Evolutionary conservation across 2,329 filamentous ascomycete genomes (phyloP).

Genomic region (Diaporthe destruens): DNA sequence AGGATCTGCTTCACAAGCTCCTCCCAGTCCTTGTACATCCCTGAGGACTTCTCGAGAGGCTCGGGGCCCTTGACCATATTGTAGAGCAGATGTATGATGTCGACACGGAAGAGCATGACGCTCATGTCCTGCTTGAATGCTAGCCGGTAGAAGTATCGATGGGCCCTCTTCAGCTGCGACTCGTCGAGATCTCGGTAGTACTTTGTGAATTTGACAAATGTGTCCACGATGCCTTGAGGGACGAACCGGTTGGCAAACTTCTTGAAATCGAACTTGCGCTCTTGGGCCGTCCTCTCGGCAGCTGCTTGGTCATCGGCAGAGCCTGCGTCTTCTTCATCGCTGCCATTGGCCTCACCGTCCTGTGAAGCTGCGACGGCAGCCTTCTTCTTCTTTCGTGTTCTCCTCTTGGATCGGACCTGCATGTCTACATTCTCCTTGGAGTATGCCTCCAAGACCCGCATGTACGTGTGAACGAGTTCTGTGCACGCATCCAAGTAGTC

Average conservation of each 20-base stretch:
- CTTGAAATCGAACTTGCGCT: constrained; percentile 94
- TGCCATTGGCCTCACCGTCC: constrained; percentile 59
- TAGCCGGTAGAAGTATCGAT: constrained; percentile 93
- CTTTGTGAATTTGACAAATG: constrained; percentile 83
- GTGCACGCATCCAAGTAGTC: constrained; percentile 93
- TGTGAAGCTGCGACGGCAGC: constrained; percentile 55
- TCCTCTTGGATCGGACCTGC: constrained; percentile 86
- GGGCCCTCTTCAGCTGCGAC: constrained; percentile 87
- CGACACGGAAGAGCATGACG: constrained; percentile 88
- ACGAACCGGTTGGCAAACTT: constrained; percentile 85
- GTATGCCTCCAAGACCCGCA: constrained; percentile 91
- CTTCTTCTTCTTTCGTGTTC: constrained; percentile 79
- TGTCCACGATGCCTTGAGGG: constrained; percentile 87
- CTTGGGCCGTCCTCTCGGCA: constrained; percentile 78
- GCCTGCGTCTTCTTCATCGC: constrained; percentile 73
- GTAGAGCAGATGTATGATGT: constrained; percentile 89
- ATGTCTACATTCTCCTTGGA: constrained; percentile 95
- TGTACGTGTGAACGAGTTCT: constrained; percentile 90
- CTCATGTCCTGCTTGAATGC: constrained; percentile 95
- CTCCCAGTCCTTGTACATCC: constrained; percentile 90
- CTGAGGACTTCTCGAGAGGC: constrained; percentile 74
- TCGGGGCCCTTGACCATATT: constrained; percentile 92
- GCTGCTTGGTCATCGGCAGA: constrained; percentile 78
- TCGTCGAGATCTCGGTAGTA: constrained; percentile 85
- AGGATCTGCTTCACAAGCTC: constrained; percentile 88